A percentile compares a stretch with the other conserved stretches of the same genome.
Evolutionary conservation across 139 green algal genomes (phyloP).

Genomic region (Gonium pectorale): DNA sequence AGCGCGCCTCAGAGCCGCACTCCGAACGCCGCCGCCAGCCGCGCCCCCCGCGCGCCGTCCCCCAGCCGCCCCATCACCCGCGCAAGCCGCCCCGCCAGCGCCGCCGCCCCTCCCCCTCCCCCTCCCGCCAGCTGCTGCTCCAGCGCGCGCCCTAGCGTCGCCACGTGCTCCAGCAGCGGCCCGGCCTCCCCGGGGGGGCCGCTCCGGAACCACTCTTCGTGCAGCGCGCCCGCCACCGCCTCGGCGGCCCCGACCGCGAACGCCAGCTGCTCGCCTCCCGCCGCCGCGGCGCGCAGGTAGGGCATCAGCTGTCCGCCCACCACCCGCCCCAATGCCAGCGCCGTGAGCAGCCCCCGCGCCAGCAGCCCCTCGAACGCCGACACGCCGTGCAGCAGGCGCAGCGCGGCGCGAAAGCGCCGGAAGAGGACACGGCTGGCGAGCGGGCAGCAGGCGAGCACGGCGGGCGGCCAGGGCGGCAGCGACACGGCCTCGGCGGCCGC

Average conservation of each 20-base stretch:
- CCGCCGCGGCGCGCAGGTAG: constrained; percentile 57
- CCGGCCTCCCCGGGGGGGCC: not conserved
- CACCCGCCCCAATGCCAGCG: constrained; percentile 64
- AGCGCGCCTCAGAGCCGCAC: not conserved
- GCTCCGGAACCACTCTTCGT: constrained; percentile 57
- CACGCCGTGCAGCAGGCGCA: constrained; percentile 66
- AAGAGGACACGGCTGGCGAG: constrained; percentile 62
- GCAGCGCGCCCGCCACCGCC: constrained; percentile 57
- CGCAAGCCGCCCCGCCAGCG: constrained; percentile 20
- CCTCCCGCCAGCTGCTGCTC: constrained; percentile 10
- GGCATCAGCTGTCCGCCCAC: constrained; percentile 64
- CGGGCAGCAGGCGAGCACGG: constrained; percentile 51
- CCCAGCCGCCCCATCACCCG: constrained; percentile 19
- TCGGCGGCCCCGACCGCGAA: constrained; percentile 62
- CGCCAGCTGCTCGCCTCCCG: not conserved
- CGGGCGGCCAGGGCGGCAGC: constrained; percentile 70
- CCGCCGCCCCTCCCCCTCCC: not conserved
- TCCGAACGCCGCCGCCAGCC: constrained; percentile 23
- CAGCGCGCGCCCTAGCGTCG: constrained; percentile 11
- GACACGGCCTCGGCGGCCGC: constrained; percentile 53
- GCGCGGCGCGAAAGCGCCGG: constrained; percentile 67
- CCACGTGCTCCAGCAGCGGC: constrained; percentile 22
- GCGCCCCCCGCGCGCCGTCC: not conserved
- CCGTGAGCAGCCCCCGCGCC: constrained; percentile 51
- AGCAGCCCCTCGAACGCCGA: constrained; percentile 71